Evolutionary conservation across 2,329 filamentous ascomycete species (phyloP).

Genomic region (Fusarium burgessii): DNA sequence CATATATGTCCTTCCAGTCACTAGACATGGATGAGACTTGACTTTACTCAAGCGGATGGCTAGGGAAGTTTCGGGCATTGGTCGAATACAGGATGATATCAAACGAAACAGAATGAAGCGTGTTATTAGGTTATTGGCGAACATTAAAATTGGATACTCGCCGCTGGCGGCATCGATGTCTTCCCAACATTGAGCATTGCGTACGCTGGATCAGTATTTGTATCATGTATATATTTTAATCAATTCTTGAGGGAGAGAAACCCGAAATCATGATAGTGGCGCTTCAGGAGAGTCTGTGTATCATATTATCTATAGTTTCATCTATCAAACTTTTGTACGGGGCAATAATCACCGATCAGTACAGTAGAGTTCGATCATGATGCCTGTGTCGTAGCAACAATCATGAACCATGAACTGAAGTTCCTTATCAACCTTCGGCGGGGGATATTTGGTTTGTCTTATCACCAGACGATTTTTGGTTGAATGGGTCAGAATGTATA

Average conservation of each 20-base stretch:
- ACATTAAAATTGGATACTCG: neutral
- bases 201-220: neutral
- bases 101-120: neutral
- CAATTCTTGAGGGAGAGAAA: neutral
- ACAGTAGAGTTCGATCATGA: neutral
- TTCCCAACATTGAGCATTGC: neutral
- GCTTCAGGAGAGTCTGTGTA: neutral
- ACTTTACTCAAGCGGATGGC: neutral
- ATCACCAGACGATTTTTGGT: neutral
- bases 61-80: neutral
- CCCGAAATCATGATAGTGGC: neutral
- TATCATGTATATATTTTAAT: neutral
- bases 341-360: neutral
- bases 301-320: neutral
- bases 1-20: constrained; percentile 33
- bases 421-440: neutral
- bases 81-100: neutral
- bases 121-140: neutral
- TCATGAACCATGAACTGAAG: neutral
- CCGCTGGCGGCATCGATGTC: constrained; percentile 5
- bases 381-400: neutral
- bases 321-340: neutral
- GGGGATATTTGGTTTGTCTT: neutral
- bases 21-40: constrained; percentile 37
- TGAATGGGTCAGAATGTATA: neutral